A percentile compares a stretch with the other conserved stretches of the same genome.
Evolutionary conservation across 2,329 filamentous ascomycete genomes (phyloP).

Genomic region (Claviceps quebecensis): DNA sequence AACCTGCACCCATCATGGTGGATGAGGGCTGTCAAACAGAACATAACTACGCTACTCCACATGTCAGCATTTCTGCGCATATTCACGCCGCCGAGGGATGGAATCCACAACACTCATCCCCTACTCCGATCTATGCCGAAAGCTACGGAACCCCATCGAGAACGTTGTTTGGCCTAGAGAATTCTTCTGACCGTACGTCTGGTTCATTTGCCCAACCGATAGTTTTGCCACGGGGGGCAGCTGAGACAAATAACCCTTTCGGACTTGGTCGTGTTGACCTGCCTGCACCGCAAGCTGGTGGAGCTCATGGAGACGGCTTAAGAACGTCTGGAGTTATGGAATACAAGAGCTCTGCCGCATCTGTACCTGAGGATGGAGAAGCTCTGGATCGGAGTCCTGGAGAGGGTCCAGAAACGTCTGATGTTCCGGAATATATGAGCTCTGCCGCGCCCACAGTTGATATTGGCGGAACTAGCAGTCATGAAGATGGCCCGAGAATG

Average conservation of each 20-base stretch:
- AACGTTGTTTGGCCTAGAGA: slow-evolving; percentile 3
- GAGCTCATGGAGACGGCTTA: not conserved
- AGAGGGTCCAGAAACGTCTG: too few species aligned
- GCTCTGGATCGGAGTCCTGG: not conserved
- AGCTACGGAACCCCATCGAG: slow-evolving; percentile 7
- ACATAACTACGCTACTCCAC: slow-evolving; percentile 15
- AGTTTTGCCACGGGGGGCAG: not conserved
- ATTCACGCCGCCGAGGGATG: slow-evolving; percentile 6
- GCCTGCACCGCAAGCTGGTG: not conserved
- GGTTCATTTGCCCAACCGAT: not conserved
- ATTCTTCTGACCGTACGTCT: not conserved
- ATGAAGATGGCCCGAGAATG: too few species aligned
- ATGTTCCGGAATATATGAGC: too few species aligned
- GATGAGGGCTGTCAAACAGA: slow-evolving; percentile 23
- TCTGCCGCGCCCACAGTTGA: not conserved
- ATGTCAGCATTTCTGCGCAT: slow-evolving; percentile 15
- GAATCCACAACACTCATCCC: slow-evolving; percentile 5
- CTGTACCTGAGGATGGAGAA: not conserved
- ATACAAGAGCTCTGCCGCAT: not conserved
- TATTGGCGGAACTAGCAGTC: not conserved
- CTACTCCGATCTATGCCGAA: slow-evolving; percentile 1
- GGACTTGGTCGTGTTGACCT: not conserved
- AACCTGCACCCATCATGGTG: slow-evolving; percentile 15
- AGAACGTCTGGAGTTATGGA: not conserved
- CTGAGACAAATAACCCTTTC: not conserved